phyloP scores from a whole-genome alignment of 169 alveolate species.

The Plasmodium relictum region DNA sequence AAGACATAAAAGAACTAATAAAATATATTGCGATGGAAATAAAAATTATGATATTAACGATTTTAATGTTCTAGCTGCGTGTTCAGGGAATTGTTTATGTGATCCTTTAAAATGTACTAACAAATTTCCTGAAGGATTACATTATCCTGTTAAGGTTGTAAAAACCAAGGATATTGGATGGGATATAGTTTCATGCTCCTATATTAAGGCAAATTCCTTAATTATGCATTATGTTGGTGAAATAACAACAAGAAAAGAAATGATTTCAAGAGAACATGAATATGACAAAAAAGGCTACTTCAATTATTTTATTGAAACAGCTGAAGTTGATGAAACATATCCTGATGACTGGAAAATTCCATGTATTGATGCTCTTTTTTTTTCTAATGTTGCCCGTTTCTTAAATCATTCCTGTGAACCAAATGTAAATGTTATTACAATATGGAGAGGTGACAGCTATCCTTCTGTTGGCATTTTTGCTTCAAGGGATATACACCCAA shows the following conservation, averaged over 20 bases:
- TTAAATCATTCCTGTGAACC: conserved; percentile 93
- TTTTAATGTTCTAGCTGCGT: conserved; percentile 82
- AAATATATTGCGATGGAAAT: conserved; percentile 81
- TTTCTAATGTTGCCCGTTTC: conserved; percentile 91
- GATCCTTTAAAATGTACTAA: conserved; percentile 83
- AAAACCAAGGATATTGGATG: conserved; percentile 83
- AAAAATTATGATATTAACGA: conserved; percentile 80
- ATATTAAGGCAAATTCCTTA: conserved; percentile 85
- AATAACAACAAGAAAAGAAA: conserved; percentile 85
- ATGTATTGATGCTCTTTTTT: conserved; percentile 88
- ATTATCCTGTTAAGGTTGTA: conserved; percentile 83
- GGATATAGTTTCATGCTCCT: conserved; percentile 81
- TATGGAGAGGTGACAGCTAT: conserved; percentile 86
- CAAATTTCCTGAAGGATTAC: conserved; percentile 84
- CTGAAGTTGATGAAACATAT: conserved; percentile 82
- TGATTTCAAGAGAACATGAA: conserved; percentile 89
- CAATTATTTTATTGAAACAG: conserved; percentile 87
- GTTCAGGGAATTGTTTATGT: conserved; percentile 87
- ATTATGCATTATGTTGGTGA: conserved; percentile 93
- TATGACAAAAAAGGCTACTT: conserved; percentile 84
- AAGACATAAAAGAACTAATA: conserved; percentile 76
- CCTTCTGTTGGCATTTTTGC: conserved; percentile 87
- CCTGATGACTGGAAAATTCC: conserved; percentile 89
- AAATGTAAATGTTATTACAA: conserved; percentile 86
- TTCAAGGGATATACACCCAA: conserved; percentile 83